Percentiles rank a stretch among this genome's conserved stretches.
These are phyloP conservation scores for Stereocaulon alpinum DNA, from an alignment of 495 filamentous ascomycete genomes.

Conservation along the genomic window DNA sequence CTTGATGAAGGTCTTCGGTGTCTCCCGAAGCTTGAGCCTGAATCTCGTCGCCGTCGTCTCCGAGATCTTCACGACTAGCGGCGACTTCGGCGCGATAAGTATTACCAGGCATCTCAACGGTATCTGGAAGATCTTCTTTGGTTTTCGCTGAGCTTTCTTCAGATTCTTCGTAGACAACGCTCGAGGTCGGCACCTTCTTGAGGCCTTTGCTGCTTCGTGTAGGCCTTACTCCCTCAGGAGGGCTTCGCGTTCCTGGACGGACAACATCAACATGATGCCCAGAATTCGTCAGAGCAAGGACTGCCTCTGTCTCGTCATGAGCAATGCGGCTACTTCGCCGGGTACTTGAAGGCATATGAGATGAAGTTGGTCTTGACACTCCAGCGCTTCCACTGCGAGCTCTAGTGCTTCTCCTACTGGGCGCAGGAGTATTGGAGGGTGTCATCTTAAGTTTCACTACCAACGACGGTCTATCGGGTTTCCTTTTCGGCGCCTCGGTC, in stretches of 20 bases:
- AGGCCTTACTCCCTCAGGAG: slow-evolving; percentile 45
- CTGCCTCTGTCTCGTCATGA: slow-evolving; percentile 48
- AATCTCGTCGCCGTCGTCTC: slow-evolving; percentile 29
- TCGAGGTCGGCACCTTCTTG: slow-evolving; percentile 43
- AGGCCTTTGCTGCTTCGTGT: slow-evolving; percentile 54
- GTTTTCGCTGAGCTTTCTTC: slow-evolving; percentile 37
- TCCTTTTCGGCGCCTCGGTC: slow-evolving; percentile 27
- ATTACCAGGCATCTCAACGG: slow-evolving; percentile 26
- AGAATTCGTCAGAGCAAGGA: slow-evolving; percentile 61
- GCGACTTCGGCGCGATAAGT: slow-evolving; percentile 23
- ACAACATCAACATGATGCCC: slow-evolving; percentile 58
- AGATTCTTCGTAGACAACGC: slow-evolving; percentile 50
- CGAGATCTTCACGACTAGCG: slow-evolving; percentile 23
- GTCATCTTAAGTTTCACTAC: slow-evolving; percentile 30
- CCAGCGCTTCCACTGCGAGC: slow-evolving; percentile 35
- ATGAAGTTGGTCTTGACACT: slow-evolving; percentile 27
- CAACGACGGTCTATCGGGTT: slow-evolving; percentile 24
- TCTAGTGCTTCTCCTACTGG: slow-evolving; percentile 29
- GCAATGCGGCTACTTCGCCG: slow-evolving; percentile 50
- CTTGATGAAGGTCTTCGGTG: slow-evolving; percentile 28
- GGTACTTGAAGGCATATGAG: slow-evolving; percentile 27
- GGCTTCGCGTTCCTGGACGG: slow-evolving; percentile 52
- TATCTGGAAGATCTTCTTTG: slow-evolving; percentile 26
- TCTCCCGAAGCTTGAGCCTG: slow-evolving; percentile 30
- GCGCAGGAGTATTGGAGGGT: slow-evolving; percentile 15